Conservation (phyloP, 176 grass and related monocot species). For the Hsuehochloa calcarea region DNA sequence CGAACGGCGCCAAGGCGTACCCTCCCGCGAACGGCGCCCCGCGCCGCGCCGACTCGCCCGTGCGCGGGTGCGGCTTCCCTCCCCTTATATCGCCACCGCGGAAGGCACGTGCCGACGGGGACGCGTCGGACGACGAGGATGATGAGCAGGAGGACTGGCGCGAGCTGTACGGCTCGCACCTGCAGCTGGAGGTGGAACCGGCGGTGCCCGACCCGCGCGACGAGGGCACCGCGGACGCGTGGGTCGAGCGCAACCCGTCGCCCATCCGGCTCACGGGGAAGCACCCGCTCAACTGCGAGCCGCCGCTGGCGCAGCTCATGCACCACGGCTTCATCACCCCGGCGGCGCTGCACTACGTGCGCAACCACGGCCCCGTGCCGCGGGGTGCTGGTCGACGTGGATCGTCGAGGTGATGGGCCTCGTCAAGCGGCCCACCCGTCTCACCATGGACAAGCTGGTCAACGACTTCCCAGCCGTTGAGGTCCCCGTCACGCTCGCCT, state of each 20-base stretch:
- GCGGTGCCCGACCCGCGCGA: constrained; percentile 61
- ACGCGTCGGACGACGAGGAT: constrained; percentile 43
- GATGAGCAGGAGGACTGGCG: constrained; percentile 53
- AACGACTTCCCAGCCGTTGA: constrained; percentile 48
- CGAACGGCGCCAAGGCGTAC: constrained; percentile 39
- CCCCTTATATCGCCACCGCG: constrained; percentile 34
- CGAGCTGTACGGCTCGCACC: constrained; percentile 30
- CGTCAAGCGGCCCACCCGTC: constrained; percentile 35
- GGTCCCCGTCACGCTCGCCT: constrained; percentile 65
- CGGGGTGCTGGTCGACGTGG: constrained; percentile 57
- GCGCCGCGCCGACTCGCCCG: constrained; percentile 52
- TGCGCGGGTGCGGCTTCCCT: constrained; percentile 59
- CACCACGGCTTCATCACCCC: constrained; percentile 94
- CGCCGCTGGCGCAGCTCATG: constrained; percentile 71
- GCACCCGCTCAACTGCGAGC: constrained; percentile 92
- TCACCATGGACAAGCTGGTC: constrained; percentile 72
- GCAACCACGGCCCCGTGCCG: constrained; percentile 84
- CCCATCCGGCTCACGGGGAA: constrained; percentile 83
- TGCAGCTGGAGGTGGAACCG: constrained; percentile 65
- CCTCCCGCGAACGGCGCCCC: constrained; percentile 37
- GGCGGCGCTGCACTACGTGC: constrained; percentile 82
- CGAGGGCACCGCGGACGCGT: constrained; percentile 72
- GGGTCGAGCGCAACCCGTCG: constrained; percentile 74
- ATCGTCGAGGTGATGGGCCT: constrained; percentile 70
- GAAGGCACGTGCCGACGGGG: background rate